A percentile compares a stretch with the other conserved stretches of the same genome.
Evolutionary conservation across 331 rosid species (phyloP).

Genomic region (Prunus yedoensis): DNA sequence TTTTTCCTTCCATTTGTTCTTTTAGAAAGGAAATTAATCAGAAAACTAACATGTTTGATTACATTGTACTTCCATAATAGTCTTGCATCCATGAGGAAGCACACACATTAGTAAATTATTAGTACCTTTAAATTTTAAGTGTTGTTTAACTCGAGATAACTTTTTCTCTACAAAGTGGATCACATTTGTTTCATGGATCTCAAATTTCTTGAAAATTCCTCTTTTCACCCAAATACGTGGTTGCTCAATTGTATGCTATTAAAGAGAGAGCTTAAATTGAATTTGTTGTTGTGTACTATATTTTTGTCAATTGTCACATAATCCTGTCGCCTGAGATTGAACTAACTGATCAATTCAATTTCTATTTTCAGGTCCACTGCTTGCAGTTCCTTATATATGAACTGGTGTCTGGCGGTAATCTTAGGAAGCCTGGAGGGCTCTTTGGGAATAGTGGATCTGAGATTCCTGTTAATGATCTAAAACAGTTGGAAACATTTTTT

Average conservation of each 20-base stretch:
- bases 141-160: neutral
- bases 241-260: neutral
- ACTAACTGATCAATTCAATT: conserved; percentile 28
- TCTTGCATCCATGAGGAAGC: neutral
- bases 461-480: conserved; percentile 87
- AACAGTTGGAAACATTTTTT: conserved; percentile 88
- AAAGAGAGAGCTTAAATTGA: neutral
- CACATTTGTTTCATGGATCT: neutral
- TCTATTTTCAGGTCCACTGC: conserved; percentile 81
- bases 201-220: neutral
- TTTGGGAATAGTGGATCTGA: conserved; percentile 96
- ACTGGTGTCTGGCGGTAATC: conserved; percentile 98
- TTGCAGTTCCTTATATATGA: conserved; percentile 95
- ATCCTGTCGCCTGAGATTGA: neutral
- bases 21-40: neutral
- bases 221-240: neutral
- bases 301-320: neutral
- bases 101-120: neutral
- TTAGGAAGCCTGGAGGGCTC: conserved; percentile 97
- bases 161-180: too few species aligned
- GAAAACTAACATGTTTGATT: neutral
- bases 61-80: neutral
- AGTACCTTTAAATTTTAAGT: neutral
- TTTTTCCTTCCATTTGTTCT: neutral
- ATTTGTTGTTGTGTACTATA: neutral